phyloP scores from a whole-genome alignment of 108 stramenopile genomes.

The Nitzschia putrida region DNA sequence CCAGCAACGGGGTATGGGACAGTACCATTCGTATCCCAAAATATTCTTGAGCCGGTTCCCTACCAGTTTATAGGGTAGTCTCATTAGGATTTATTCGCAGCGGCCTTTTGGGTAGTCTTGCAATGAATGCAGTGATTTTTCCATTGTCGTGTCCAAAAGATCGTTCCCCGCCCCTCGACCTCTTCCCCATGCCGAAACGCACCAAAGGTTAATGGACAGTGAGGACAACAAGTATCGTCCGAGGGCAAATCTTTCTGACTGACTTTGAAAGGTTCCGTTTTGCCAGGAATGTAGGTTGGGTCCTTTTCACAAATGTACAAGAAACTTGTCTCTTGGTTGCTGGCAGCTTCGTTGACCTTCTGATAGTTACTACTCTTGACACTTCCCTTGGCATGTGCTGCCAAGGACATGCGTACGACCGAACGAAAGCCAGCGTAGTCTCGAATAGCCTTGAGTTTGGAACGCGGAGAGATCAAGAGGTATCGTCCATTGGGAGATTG shows the following conservation, averaged over 20 bases:
- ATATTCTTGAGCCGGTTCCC: neutral
- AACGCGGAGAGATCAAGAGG: slow-evolving; percentile 63
- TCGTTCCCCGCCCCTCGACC: slow-evolving; percentile 48
- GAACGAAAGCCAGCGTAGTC: slow-evolving; percentile 63
- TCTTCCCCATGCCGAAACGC: slow-evolving; percentile 60
- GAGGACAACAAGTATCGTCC: slow-evolving; percentile 46
- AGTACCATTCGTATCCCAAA: no score
- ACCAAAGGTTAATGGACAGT: slow-evolving; percentile 46
- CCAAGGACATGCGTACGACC: slow-evolving; percentile 43
- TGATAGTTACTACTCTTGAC: neutral
- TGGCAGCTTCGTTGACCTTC: slow-evolving; percentile 13
- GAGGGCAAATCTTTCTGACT: neutral
- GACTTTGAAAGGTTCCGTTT: slow-evolving; percentile 20
- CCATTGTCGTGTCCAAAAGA: slow-evolving; percentile 66
- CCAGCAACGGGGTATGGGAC: no score
- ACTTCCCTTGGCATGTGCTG: neutral
- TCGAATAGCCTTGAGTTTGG: slow-evolving; percentile 60
- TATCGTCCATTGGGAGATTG: slow-evolving; percentile 44
- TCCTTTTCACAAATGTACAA: slow-evolving; percentile 61
- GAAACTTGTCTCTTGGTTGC: slow-evolving; percentile 38
- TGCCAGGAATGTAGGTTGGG: slow-evolving; percentile 40
- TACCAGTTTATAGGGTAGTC: neutral
- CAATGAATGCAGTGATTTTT: slow-evolving; percentile 64
- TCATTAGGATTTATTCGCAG: neutral
- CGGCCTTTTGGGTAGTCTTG: slow-evolving; percentile 23